Base-by-base conservation (phyloP, 495 filamentous ascomycete species). In the Aspergillus sclerotioniger region DNA sequence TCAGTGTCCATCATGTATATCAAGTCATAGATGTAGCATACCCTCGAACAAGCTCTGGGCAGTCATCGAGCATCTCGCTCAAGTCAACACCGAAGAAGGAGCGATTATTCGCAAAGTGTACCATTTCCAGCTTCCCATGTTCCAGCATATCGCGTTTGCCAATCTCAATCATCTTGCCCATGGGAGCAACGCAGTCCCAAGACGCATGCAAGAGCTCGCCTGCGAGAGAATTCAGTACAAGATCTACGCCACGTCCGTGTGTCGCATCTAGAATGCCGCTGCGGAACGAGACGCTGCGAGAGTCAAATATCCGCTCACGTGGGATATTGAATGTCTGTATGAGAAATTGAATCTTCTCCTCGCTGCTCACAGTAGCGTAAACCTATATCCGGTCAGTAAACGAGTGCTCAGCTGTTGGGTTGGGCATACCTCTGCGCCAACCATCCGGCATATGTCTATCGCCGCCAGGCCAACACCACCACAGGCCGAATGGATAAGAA, bases 81-180 rank as follows among this genome's bases (percentile, higher is more conserved):
- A 65, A n/a, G 32, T 61, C 58, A 2, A 65, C 58, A 4, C 51
- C 58, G 16, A 47, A 6, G 37, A 63, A 77, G 20, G 62, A 54
- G 8, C 70, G 57, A 16, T 76, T 75, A 0, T 39, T 35, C 17
- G 51, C 59, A 41, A 82, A 84, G 0, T 65, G 57, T n/a, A 68
- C 59, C 73, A 61, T 74, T 20, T 58, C 35, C 13, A 74, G 49
- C 31, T 60, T 47, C 0, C 37, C 55, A 20, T 63, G 37, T 2
- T 52, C 56, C 12, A 67, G 21, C 28, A 72, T 45, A 51, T 62
- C 52, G 16, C 39, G 52, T 28, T 62, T 62, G n/a, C 64, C 60
- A 46, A 84, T 71, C 53, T 87, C 83, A 39, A 86, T 65, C 50
- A 83, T 73, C 3, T 64, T 71, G 7, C 82, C 82, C 60, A 79